Percentiles rank a stretch among this genome's conserved stretches.
phyloP scores from a whole-genome alignment of 2,329 filamentous ascomycete genomes.

The Plectosphaerella cucumerina region DNA sequence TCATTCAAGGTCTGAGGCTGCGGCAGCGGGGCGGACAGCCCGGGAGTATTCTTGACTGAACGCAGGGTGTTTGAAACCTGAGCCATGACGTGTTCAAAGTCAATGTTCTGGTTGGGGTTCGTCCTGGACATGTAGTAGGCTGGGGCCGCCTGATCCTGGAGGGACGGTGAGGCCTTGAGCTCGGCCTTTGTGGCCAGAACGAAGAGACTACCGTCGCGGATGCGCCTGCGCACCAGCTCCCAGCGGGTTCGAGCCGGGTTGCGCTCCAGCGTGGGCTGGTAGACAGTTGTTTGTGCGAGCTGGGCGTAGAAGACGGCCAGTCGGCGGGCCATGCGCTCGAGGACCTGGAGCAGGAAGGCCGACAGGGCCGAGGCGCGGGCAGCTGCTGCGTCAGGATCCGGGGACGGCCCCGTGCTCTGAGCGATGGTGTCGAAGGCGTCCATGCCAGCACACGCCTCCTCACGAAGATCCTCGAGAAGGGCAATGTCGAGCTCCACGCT shows the following conservation, averaged over 20 bases:
- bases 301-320: constrained; percentile 49
- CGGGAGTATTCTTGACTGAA: constrained; percentile 16
- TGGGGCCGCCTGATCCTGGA: constrained; percentile 21
- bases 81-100: constrained; percentile 42
- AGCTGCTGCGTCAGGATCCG: constrained; percentile 24
- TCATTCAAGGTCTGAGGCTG: constrained; percentile 5
- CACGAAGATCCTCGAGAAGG: constrained; percentile 47
- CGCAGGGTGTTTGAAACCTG: constrained; percentile 30
- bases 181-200: constrained; percentile 35
- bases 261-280: constrained; percentile 45
- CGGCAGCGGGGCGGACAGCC: constrained; percentile 14
- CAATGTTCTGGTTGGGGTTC: constrained; percentile 27
- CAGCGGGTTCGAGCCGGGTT: constrained; percentile 50
- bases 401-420: not conserved
- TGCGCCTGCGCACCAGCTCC: constrained; percentile 42
- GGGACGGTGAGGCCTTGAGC: constrained; percentile 20
- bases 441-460: constrained; percentile 50
- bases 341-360: constrained; percentile 44
- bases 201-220: constrained; percentile 48
- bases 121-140: constrained; percentile 13
- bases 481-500: constrained; percentile 47
- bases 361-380: constrained; percentile 32
- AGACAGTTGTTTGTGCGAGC: constrained; percentile 43
- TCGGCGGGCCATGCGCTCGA: constrained; percentile 49
- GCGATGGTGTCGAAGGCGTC: constrained; percentile 47